Base-by-base conservation (phyloP, 805 yeast genomes). In the Kurtzmaniella cleridarum region DNA sequence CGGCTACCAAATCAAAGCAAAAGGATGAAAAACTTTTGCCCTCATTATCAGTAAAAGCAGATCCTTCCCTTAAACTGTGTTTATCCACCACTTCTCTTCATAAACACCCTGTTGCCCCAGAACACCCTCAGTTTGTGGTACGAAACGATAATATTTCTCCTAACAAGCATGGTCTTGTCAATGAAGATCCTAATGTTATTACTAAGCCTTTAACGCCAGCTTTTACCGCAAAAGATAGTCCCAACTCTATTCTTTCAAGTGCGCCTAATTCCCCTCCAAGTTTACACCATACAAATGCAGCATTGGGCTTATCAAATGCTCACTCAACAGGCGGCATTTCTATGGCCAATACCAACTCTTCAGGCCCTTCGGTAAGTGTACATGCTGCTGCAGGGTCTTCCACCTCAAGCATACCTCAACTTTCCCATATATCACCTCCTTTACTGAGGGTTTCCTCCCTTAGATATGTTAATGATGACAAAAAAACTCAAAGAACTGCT, bases 41-140 rank as follows among this genome's bases (percentile, higher is more conserved):
- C 3, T 44, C 44, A 23, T 41, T 50, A 16, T 39, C 44, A 5
- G 51, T 50, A 3, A 46, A 46, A 28, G 42, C 43, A 17, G 54
- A 50, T 32, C 48, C 51, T 4, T 42, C 40, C 34, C 44, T 52
- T 23, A 49, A 48, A 27, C 50, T 55, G 15, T 52, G 56, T 36
- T 38, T 52, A 11, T 34, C 43, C 8, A 27, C 28, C 18, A 10
- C 38, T 20, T 20, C 24, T 20, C 34, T 28, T 28, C 31, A 30
- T 34, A n/a, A 34, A 34, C 29, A 34, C 6, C 31, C 36, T 33
- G 29, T 29, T 24, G 36, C 36, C 24, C 29, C 36, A 14, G 36
- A 34, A 7, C 51, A 49, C 39, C 51, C 51, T n/a, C 41, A 36
- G 23, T 48, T 48, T 32, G 27, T 41, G 13, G 30, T 48, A 9